phyloP scores from a whole-genome alignment of 83 land plant species.

The Diphasiastrum complanatum region DNA sequence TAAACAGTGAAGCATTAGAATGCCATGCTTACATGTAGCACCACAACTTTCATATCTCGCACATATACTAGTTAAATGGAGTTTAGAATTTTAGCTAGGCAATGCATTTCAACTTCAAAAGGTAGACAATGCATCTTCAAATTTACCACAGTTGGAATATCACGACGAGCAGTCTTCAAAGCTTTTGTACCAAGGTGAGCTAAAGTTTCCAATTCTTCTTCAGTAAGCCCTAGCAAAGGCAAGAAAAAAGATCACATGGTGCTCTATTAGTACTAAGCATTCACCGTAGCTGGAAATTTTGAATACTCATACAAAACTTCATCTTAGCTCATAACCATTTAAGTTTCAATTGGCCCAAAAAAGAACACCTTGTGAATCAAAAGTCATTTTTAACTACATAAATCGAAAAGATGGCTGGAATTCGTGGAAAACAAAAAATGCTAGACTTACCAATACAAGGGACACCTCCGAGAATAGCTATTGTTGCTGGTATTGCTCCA shows the following conservation, averaged over 20 bases:
- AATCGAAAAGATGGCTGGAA: too few relatives aligned
- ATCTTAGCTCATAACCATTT: background rate
- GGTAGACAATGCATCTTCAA: too few relatives aligned
- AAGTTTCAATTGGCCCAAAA: background rate
- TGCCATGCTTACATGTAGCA: too few relatives aligned
- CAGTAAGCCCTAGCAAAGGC: background rate
- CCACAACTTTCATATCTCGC: too few relatives aligned
- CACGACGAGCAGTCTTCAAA: slow-evolving; percentile 11
- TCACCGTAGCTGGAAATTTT: background rate
- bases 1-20: too few relatives aligned
- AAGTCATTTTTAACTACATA: too few relatives aligned
- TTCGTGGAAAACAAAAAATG: too few relatives aligned
- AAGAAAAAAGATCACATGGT: background rate
- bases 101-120: too few relatives aligned
- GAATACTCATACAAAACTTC: background rate
- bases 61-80: too few relatives aligned
- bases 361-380: too few relatives aligned
- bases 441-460: slow-evolving; percentile 12
- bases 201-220: background rate
- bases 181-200: slow-evolving; percentile 1
- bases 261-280: background rate
- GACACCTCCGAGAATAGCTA: slow-evolving; percentile 5
- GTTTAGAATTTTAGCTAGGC: too few relatives aligned
- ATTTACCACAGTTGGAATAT: too few relatives aligned
- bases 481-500: slow-evolving; percentile 11